Evolutionary conservation across 257 asterid species (phyloP).

Genomic region (Solanum dulcamara): DNA sequence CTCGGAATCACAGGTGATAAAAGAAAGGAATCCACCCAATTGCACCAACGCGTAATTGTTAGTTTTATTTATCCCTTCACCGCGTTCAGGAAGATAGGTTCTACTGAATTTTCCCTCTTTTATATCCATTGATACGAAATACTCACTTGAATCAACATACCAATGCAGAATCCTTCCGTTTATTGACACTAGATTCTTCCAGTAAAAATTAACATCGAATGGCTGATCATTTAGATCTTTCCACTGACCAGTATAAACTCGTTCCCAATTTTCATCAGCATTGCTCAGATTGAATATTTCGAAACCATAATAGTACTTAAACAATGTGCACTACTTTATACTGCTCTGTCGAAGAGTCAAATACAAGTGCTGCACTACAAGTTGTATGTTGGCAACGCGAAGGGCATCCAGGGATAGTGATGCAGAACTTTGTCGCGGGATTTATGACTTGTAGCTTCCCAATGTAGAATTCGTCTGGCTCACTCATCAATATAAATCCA

Average conservation of each 20-base stretch:
- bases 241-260: neutral
- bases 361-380: conserved; percentile 8
- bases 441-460: neutral
- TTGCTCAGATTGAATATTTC: neutral
- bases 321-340: conserved; percentile 10
- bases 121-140: conserved; percentile 5
- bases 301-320: neutral
- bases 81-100: neutral
- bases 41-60: neutral
- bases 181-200: neutral
- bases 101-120: neutral
- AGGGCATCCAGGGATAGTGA: neutral
- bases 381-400: neutral
- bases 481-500: conserved; percentile 3
- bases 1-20: neutral
- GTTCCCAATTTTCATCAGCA: neutral
- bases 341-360: neutral
- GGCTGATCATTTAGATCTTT: neutral
- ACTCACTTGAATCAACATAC: neutral
- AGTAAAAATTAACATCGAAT: neutral
- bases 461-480: neutral
- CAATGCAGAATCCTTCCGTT: conserved; percentile 1
- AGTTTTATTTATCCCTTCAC: neutral
- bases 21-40: neutral
- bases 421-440: neutral